These are phyloP conservation scores for Candida succiphila DNA, from an alignment of 805 yeast genomes.

Conservation along the genomic window DNA sequence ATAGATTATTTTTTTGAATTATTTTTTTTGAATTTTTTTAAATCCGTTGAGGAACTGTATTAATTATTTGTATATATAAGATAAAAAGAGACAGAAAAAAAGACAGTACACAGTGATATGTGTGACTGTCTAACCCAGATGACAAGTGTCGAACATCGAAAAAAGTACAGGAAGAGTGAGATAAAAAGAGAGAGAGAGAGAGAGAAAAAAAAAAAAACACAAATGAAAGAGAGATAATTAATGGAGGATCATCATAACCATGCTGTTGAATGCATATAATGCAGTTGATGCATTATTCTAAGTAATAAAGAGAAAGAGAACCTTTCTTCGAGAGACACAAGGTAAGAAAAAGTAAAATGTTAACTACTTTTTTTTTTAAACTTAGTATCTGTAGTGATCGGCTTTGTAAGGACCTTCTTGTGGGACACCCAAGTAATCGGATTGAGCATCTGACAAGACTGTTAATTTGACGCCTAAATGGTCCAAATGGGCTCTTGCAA, in stretches of 20 bases:
- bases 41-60: no score
- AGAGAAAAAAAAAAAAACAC: no score
- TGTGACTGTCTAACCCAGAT: slow-evolving; percentile 5
- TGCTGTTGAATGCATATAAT: slow-evolving; percentile 4
- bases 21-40: no score
- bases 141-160: not conserved
- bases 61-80: no score
- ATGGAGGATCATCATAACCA: no score
- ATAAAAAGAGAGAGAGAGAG: no score
- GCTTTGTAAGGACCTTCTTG: slow-evolving; percentile 95
- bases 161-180: no score
- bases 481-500: slow-evolving; percentile 91
- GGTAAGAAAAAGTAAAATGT: slow-evolving; percentile 1
- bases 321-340: no score
- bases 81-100: not conserved
- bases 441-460: slow-evolving; percentile 65
- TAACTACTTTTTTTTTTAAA: not conserved
- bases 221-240: no score
- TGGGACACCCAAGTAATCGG: slow-evolving; percentile 91
- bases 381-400: slow-evolving; percentile 94
- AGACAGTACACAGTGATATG: not conserved
- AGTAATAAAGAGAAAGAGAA: no score
- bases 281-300: slow-evolving; percentile 24
- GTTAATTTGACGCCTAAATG: slow-evolving; percentile 90
- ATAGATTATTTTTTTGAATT: no score